These are phyloP conservation scores for Penicillium atrosanguineum DNA, from an alignment of 495 filamentous ascomycete species.

Conservation along the genomic window DNA sequence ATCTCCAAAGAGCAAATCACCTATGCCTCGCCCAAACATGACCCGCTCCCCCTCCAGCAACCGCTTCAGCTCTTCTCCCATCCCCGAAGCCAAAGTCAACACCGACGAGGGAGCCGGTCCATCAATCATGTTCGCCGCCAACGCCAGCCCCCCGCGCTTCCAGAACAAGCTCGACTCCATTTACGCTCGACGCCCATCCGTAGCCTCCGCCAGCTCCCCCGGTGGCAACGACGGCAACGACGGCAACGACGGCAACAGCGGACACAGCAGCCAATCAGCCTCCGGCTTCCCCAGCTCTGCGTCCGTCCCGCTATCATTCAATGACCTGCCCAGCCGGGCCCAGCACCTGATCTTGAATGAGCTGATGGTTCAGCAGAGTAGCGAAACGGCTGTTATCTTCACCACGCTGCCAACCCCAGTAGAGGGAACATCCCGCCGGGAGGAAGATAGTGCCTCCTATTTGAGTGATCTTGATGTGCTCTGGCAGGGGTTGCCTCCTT, in stretches of 20 bases:
- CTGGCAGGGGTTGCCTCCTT: slow-evolving; percentile 65
- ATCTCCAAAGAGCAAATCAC: slow-evolving; percentile 31
- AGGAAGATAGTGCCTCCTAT: slow-evolving; percentile 67
- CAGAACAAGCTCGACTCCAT: slow-evolving; percentile 46
- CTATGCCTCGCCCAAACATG: slow-evolving; percentile 23
- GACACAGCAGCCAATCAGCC: slow-evolving; percentile 25
- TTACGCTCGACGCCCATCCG: slow-evolving; percentile 45
- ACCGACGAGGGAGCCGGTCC: slow-evolving; percentile 59
- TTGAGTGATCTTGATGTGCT: slow-evolving; percentile 74
- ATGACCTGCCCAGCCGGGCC: slow-evolving; percentile 76
- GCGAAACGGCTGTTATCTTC: slow-evolving; percentile 76
- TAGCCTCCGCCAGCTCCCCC: slow-evolving; percentile 16
- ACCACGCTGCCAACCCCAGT: slow-evolving; percentile 76
- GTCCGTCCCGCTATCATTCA: slow-evolving; percentile 70
- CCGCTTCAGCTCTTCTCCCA: slow-evolving; percentile 70
- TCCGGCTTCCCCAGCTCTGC: slow-evolving; percentile 53
- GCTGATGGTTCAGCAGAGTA: slow-evolving; percentile 66
- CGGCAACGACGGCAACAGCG: slow-evolving; percentile 4
- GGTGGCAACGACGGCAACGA: slow-evolving; percentile 11
- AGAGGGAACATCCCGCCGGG: slow-evolving; percentile 69
- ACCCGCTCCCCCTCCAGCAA: slow-evolving; percentile 41
- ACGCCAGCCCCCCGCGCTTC: slow-evolving; percentile 39
- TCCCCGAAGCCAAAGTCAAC: slow-evolving; percentile 68
- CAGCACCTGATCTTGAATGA: slow-evolving; percentile 87
- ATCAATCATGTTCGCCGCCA: slow-evolving; percentile 75